Evolutionary conservation across 108 stramenopile genomes (phyloP).

Genomic region (Aurantiochytrium sp.): DNA sequence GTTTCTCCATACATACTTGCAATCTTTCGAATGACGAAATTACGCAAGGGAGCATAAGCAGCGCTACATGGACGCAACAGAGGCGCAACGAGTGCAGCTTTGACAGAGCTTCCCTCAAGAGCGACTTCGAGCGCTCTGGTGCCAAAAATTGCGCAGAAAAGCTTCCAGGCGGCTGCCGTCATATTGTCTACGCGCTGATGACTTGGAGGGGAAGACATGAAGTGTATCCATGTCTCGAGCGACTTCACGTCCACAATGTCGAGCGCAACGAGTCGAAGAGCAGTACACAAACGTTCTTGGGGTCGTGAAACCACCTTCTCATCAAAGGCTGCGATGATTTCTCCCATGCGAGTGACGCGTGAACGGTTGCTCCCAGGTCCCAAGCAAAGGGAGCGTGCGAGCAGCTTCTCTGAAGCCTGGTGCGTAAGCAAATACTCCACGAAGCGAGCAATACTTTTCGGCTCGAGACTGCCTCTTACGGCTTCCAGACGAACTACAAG

Average conservation of each 20-base stretch:
- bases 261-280: conserved; percentile 1
- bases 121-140: neutral
- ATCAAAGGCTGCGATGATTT: neutral
- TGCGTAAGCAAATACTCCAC: neutral
- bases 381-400: neutral
- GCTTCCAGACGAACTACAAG: neutral
- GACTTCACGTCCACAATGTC: neutral
- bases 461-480: neutral
- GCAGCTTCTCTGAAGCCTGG: neutral
- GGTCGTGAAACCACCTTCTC: neutral
- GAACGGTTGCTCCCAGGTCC: neutral
- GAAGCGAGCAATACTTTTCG: neutral
- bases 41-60: neutral
- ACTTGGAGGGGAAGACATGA: neutral
- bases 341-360: neutral
- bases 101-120: neutral
- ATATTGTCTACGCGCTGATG: neutral
- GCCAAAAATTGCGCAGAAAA: neutral
- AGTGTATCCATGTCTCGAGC: neutral
- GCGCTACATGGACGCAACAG: neutral
- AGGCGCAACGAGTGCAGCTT: neutral
- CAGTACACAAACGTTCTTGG: neutral
- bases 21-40: neutral
- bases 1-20: neutral
- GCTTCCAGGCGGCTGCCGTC: neutral